Evolutionary conservation across 495 filamentous ascomycete species (phyloP).

Genomic region (Penicillium maclennaniae): DNA sequence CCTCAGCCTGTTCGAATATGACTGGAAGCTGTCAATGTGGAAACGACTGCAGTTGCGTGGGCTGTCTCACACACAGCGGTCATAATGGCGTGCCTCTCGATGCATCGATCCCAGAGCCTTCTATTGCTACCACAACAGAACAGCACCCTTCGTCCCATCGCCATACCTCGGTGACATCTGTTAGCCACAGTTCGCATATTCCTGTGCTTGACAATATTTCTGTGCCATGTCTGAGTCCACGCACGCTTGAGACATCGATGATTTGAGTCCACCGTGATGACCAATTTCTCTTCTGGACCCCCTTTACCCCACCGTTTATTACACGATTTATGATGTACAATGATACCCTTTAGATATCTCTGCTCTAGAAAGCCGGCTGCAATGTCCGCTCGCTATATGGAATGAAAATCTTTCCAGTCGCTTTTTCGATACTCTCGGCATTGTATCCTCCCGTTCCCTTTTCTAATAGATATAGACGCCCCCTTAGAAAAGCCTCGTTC

Average conservation of each 20-base stretch:
- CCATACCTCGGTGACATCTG: neutral
- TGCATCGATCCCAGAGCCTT: slow-evolving; percentile 3
- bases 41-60: slow-evolving; percentile 47
- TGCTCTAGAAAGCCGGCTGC: slow-evolving; percentile 12
- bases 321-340: slow-evolving; percentile 24
- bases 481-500: no score
- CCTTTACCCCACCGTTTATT: neutral
- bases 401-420: neutral
- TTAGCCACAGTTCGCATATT: slow-evolving; percentile 11
- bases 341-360: slow-evolving; percentile 32
- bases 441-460: no score
- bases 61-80: slow-evolving; percentile 48
- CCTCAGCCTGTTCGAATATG: slow-evolving; percentile 38
- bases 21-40: slow-evolving; percentile 50
- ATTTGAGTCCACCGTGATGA: slow-evolving; percentile 10
- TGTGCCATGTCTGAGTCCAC: slow-evolving; percentile 20
- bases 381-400: slow-evolving; percentile 2
- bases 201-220: slow-evolving; percentile 17
- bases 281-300: neutral
- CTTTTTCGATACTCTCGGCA: neutral
- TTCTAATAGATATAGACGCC: no score
- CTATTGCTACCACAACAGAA: neutral
- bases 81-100: slow-evolving; percentile 38
- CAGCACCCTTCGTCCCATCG: slow-evolving; percentile 3
- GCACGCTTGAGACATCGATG: slow-evolving; percentile 22